Conservation (phyloP, 345 rosid species). For the Eucalyptus leucophloia region DNA sequence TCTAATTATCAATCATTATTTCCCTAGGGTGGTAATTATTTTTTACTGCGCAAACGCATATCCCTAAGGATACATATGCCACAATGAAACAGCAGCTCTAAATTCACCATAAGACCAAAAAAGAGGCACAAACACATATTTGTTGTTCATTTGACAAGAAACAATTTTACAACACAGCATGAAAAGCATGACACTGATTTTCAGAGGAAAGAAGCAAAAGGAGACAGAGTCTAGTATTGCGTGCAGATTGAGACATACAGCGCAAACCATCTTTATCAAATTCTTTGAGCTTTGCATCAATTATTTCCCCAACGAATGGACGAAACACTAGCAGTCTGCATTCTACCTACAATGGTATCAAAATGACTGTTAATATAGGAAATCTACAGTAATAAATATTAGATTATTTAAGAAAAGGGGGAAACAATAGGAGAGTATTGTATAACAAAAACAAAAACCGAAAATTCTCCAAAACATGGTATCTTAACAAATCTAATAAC, state of each 20-base stretch:
- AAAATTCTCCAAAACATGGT: background rate
- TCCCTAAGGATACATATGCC: background rate
- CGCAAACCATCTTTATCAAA: constrained; percentile 59
- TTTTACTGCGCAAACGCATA: background rate
- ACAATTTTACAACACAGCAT: background rate
- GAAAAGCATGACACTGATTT: background rate
- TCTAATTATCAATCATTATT: background rate
- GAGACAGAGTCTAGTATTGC: background rate
- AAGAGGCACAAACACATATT: background rate
- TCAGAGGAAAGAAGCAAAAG: background rate
- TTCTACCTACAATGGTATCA: constrained; percentile 34
- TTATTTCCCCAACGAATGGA: constrained; percentile 83
- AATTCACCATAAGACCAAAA: background rate
- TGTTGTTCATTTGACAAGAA: background rate
- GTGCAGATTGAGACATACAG: constrained; percentile 32
- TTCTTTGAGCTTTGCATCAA: constrained; percentile 65
- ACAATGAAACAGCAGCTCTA: background rate
- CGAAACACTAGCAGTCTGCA: constrained; percentile 75
- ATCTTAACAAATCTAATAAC: background rate
- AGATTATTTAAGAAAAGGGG: background rate
- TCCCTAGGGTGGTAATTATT: background rate
- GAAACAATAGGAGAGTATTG: background rate
- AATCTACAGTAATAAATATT: background rate
- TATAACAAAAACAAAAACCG: background rate
- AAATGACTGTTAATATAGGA: background rate